Percentiles rank a stretch among this genome's conserved stretches.
These are phyloP conservation scores for Cucurbita ficifolia DNA, from an alignment of 306 rosid species.

Conservation along the genomic window DNA sequence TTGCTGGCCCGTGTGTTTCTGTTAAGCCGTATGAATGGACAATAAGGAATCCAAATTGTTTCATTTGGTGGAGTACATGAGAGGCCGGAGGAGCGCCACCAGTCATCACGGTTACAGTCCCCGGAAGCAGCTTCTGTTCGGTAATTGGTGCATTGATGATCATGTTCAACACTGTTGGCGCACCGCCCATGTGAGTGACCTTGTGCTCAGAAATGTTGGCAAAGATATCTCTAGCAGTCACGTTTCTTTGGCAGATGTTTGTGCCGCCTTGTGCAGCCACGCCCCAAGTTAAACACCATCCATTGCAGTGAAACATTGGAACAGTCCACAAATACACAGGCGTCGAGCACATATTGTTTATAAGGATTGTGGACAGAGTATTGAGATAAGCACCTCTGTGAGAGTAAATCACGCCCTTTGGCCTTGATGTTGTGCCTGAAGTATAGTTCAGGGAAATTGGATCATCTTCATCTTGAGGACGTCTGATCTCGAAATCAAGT, in stretches of 20 bases:
- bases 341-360: conserved; percentile 49
- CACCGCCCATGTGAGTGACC: conserved; percentile 68
- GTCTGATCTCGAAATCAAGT: conserved; percentile 30
- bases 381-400: conserved; percentile 90
- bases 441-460: conserved; percentile 75
- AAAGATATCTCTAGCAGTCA: conserved; percentile 43
- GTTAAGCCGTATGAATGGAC: conserved; percentile 70
- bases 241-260: conserved; percentile 60
- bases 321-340: conserved; percentile 76
- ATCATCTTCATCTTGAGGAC: conserved; percentile 64
- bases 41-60: conserved; percentile 49
- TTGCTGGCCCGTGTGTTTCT: conserved; percentile 73
- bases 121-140: conserved; percentile 38
- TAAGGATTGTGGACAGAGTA: conserved; percentile 43
- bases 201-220: conserved; percentile 32
- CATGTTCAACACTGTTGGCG: conserved; percentile 69
- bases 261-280: conserved; percentile 93
- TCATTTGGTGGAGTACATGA: conserved; percentile 41
- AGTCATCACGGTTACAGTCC: conserved; percentile 44
- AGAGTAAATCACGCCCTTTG: conserved; percentile 76
- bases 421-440: conserved; percentile 88
- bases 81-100: conserved; percentile 83
- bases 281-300: conserved; percentile 85
- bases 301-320: conserved; percentile 94
- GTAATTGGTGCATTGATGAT: conserved; percentile 38